These are phyloP conservation scores for Cladosporium oxysporum DNA, from an alignment of 2,329 filamentous ascomycete species.

Conservation along the genomic window DNA sequence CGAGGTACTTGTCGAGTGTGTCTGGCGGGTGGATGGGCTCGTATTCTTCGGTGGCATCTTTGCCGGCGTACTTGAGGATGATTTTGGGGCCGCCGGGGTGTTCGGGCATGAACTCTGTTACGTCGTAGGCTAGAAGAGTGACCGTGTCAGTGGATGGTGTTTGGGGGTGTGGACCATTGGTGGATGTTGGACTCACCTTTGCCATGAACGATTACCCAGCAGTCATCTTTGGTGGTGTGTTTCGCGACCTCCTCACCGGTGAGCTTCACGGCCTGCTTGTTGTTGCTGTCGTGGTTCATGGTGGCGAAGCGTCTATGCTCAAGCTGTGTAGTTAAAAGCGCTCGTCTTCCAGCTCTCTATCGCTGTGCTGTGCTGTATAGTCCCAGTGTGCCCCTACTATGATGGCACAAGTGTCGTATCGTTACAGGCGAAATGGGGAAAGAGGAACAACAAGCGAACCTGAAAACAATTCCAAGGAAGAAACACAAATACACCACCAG, in stretches of 20 bases:
- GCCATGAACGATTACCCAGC: constrained; percentile 89
- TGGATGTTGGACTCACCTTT: constrained; percentile 44
- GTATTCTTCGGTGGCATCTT: constrained; percentile 90
- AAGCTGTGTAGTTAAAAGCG: not conserved
- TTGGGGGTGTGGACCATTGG: not conserved
- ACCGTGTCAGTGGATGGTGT: not conserved
- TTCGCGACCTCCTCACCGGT: constrained; percentile 61
- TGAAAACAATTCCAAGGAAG: not conserved
- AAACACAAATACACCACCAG: not conserved
- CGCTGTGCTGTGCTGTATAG: not conserved
- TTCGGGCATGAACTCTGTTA: constrained; percentile 70
- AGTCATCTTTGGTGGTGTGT: constrained; percentile 80
- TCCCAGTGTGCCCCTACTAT: not conserved
- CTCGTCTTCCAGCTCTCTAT: not conserved
- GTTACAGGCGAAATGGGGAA: not conserved
- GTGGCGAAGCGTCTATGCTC: constrained; percentile 25
- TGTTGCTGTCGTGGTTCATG: constrained; percentile 48
- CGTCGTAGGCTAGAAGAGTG: constrained; percentile 61
- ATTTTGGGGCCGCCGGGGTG: constrained; percentile 89
- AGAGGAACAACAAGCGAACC: not conserved
- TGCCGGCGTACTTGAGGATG: constrained; percentile 94
- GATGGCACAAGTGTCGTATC: not conserved
- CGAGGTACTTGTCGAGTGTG: constrained; percentile 79
- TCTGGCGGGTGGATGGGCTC: constrained; percentile 88
- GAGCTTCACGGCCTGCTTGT: constrained; percentile 46